phyloP scores from a whole-genome alignment of 2,329 filamentous ascomycete genomes.

The Aspergillus calidoustus region DNA sequence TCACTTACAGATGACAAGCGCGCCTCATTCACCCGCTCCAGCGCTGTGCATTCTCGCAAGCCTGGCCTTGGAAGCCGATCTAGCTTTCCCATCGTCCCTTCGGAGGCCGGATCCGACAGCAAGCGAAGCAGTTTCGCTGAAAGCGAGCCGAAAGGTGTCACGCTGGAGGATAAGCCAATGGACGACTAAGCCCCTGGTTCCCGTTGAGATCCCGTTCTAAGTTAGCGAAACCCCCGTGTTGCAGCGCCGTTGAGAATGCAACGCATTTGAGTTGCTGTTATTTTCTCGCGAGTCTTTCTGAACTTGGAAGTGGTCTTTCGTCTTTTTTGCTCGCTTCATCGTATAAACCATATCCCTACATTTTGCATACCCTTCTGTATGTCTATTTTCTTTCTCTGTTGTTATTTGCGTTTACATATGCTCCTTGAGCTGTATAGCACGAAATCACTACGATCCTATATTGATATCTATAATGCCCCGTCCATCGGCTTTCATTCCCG shows the following conservation, averaged over 20 bases:
- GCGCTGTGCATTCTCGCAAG: constrained; percentile 54
- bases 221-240: neutral
- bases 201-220: neutral
- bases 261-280: too few species aligned
- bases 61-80: constrained; percentile 52
- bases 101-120: constrained; percentile 34
- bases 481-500: neutral
- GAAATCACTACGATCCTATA: constrained; percentile 1
- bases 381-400: constrained; percentile 15
- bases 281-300: neutral
- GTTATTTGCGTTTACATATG: constrained; percentile 11
- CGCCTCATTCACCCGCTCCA: constrained; percentile 64
- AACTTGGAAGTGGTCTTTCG: neutral
- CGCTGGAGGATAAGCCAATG: constrained; percentile 77
- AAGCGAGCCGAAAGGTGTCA: constrained; percentile 59
- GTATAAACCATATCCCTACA: constrained; percentile 21
- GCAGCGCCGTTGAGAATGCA: neutral
- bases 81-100: constrained; percentile 34
- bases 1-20: constrained; percentile 58
- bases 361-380: constrained; percentile 35
- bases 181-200: constrained; percentile 51
- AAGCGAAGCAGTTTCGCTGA: constrained; percentile 43
- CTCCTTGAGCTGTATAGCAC: constrained; percentile 18
- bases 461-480: constrained; percentile 7
- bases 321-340: constrained; percentile 10